Evolutionary conservation across 495 filamentous ascomycete species (phyloP), one percentile per base, ranked within the genome.

Genomic region (Hypoxylon perforatum): DNA sequence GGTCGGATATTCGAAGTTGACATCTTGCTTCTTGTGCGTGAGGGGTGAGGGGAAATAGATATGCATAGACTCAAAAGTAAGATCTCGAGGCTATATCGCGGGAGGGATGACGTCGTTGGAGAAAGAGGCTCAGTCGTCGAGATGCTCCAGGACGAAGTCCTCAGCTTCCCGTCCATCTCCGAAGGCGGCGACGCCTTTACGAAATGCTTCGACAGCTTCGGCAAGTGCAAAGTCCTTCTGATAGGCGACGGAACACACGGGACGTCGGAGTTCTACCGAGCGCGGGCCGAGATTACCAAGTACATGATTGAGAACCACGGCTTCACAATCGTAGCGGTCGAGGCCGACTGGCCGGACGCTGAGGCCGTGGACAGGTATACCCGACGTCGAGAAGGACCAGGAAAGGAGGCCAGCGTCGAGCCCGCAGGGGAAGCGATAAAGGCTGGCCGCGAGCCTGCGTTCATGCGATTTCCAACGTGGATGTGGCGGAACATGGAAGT

Each of bases 401-500:
- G 51, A 28, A 55, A 72, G 0, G 67, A 74, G 23, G 76, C 76
- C 2, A 67, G 62, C 10, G 74, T 80, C 10, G 63, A 52, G 17
- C 28, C 52, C 9, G 44, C 11, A 22, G 48, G 17, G 10, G 61
- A 39, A 44, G 44, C 58, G 17, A 58, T 49, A 14, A 47, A 68
- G 2, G 65, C 71, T 2, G 74, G 73, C 4, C 57, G 76, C 8
- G 78, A 81, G 38, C 77, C 79, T 9, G 59, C 63, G 12, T 87
- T 88, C 67, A 71, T 80, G 49, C 72, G 84, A 15, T 88, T 87
- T 42, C 85, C 86, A 19, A 85, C 82, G 3, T 88, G 85, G 85
- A 87, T 87, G 85, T 88, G 86, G 86, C 78, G 84, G 10, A 87
- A 87, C 54, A 63, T 67, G 21, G 85, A 87, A 62, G 82, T 85